Conservation (phyloP, 2,329 filamentous ascomycete genomes). For the Lomentospora prolificans region DNA sequence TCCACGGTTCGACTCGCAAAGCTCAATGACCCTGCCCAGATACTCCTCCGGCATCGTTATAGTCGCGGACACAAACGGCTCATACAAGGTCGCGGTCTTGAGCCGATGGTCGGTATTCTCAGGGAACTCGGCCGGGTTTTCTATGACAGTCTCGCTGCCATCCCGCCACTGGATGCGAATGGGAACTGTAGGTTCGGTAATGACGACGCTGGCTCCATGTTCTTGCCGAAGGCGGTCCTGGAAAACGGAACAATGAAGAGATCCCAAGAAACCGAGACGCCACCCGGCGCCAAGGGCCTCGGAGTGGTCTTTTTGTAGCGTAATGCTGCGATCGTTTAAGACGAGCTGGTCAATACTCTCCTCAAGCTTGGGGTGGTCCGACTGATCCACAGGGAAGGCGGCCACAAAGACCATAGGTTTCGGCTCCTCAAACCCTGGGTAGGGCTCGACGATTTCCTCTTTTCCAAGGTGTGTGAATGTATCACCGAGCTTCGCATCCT, state of each 20-base stretch:
- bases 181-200: constrained; percentile 90
- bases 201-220: constrained; percentile 89
- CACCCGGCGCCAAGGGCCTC: constrained; percentile 91
- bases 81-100: constrained; percentile 34
- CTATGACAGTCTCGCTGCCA: constrained; percentile 68
- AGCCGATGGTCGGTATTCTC: constrained; percentile 45
- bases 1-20: constrained; percentile 84
- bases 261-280: constrained; percentile 91
- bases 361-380: constrained; percentile 75
- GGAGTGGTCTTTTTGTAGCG: constrained; percentile 85
- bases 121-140: constrained; percentile 82
- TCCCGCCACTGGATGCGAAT: constrained; percentile 75
- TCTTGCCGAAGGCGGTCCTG: constrained; percentile 91
- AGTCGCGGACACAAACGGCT: constrained; percentile 62
- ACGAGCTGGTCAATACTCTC: constrained; percentile 92
- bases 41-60: constrained; percentile 92
- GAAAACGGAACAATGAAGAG: constrained; percentile 96
- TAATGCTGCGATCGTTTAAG: constrained; percentile 91
- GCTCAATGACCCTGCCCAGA: constrained; percentile 84
- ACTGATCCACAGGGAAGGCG: constrained; percentile 86
- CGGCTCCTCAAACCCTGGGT: constrained; percentile 90
- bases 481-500: constrained; percentile 92
- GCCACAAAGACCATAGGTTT: constrained; percentile 99
- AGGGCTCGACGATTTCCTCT: constrained; percentile 66
- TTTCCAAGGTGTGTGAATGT: constrained; percentile 79